Evolutionary conservation across 2,329 filamentous ascomycete species (phyloP).

Genomic region (Onygena corvina): DNA sequence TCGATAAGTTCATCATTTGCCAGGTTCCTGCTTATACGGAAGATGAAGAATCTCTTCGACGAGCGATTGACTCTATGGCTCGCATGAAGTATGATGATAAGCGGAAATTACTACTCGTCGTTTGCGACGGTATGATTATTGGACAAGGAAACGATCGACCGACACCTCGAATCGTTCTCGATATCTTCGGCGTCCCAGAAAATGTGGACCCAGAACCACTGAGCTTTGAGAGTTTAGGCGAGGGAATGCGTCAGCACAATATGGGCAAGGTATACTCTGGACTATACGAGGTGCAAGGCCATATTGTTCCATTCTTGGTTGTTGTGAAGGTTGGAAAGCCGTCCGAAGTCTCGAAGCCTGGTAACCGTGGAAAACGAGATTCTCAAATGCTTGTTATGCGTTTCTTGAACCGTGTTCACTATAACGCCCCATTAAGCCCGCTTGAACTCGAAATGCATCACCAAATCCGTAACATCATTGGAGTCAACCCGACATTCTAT

Average conservation of each 20-base stretch:
- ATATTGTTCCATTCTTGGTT: conserved; percentile 95
- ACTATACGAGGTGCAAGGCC: conserved; percentile 91
- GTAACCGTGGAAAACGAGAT: conserved; percentile 98
- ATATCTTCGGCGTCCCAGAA: conserved; percentile 90
- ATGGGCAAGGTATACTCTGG: conserved; percentile 99
- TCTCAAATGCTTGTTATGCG: conserved; percentile 98
- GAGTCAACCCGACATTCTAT: conserved; percentile 96
- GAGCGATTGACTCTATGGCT: conserved; percentile 91
- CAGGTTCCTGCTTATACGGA: conserved; percentile 97
- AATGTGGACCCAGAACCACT: conserved; percentile 88
- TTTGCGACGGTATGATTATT: conserved; percentile 99
- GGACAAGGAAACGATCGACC: conserved; percentile 95
- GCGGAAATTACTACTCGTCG: conserved; percentile 80
- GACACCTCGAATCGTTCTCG: conserved; percentile 87
- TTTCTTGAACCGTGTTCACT: conserved; percentile 97
- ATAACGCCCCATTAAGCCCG: conserved; percentile 91
- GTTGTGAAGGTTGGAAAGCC: conserved; percentile 89
- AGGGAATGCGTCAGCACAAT: conserved; percentile 95
- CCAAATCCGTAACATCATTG: conserved; percentile 96
- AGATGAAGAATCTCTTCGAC: conserved; percentile 91
- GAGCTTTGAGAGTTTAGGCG: conserved; percentile 91
- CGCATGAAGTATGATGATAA: conserved; percentile 97
- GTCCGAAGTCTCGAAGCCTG: conserved; percentile 61
- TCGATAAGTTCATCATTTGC: conserved; percentile 97
- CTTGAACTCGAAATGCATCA: conserved; percentile 97